Percentiles rank a stretch among this genome's conserved stretches.
phyloP scores from a whole-genome alignment of 2,329 filamentous ascomycete genomes.

The Aspergillus floridensis region DNA sequence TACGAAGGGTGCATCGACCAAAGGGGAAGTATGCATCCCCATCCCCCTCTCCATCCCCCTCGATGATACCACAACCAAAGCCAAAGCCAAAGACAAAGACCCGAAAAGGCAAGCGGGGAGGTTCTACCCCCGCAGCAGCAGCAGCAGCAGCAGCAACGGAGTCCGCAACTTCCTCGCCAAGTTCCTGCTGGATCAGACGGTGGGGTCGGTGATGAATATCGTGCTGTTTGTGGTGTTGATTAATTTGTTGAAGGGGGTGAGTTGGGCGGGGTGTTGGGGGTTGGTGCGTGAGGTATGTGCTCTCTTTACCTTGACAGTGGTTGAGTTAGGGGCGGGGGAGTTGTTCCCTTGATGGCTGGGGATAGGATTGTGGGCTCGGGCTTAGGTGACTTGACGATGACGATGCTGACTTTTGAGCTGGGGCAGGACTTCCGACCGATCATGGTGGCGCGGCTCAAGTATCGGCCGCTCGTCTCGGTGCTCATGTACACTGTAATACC shows the following conservation, averaged over 20 bases:
- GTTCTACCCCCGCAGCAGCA: background rate
- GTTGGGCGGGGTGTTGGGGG: constrained; percentile 25
- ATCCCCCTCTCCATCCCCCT: background rate
- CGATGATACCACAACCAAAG: no score
- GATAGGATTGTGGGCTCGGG: background rate
- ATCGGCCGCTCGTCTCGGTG: constrained; percentile 70
- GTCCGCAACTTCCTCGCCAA: constrained; percentile 52
- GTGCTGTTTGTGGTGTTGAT: constrained; percentile 57
- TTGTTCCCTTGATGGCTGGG: background rate
- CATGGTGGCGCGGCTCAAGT: constrained; percentile 65
- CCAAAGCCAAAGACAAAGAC: no score
- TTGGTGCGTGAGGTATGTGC: constrained; percentile 33
- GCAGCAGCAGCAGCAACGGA: constrained; percentile 19
- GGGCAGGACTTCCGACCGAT: constrained; percentile 63
- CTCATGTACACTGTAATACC: constrained; percentile 70
- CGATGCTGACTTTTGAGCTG: no score
- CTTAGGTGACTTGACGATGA: background rate
- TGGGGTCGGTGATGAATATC: constrained; percentile 57
- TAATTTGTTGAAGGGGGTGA: constrained; percentile 41
- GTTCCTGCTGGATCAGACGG: constrained; percentile 57
- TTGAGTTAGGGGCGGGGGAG: background rate
- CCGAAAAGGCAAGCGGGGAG: no score
- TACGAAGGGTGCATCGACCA: no score
- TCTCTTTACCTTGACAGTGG: background rate
- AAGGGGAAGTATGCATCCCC: background rate